Percentiles rank a stretch among this genome's conserved stretches.
These are phyloP conservation scores for Tylopilus intermedius DNA, from an alignment of 768 basidiomycete species.

Conservation along the genomic window DNA sequence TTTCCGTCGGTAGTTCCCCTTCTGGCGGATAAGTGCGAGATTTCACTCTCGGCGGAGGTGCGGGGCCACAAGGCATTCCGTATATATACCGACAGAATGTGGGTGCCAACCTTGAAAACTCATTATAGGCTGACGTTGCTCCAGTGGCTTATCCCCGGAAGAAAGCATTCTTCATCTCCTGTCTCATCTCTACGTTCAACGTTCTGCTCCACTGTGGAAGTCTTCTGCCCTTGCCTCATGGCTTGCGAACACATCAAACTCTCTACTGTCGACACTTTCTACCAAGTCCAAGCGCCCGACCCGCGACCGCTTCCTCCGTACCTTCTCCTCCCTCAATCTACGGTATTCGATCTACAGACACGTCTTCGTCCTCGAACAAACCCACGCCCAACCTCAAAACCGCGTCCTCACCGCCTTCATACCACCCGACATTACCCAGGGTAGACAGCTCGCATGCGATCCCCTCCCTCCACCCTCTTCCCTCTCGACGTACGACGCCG, in stretches of 20 bases:
- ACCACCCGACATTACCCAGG: conserved; percentile 49
- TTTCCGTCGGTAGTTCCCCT: conserved; percentile 83
- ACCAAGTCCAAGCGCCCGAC: conserved; percentile 32
- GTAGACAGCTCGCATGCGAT: conserved; percentile 70
- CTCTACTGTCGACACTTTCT: conserved; percentile 29
- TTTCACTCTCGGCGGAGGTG: conserved; percentile 52
- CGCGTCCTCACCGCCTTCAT: conserved; percentile 66
- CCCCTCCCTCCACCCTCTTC: conserved; percentile 72
- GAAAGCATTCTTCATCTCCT: conserved; percentile 66
- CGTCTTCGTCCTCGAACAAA: conserved; percentile 65
- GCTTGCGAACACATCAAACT: conserved; percentile 57
- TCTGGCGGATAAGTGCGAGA: conserved; percentile 82
- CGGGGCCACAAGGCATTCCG: conserved; percentile 60
- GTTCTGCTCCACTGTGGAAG: conserved; percentile 80
- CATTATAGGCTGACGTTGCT: conserved; percentile 7
- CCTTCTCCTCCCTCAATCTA: conserved; percentile 39
- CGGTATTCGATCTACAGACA: conserved; percentile 67
- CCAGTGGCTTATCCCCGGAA: conserved; percentile 34
- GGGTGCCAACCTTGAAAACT: conserved; percentile 15
- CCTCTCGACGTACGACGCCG: conserved; percentile 57
- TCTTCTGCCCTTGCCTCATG: conserved; percentile 56
- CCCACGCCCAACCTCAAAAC: conserved; percentile 36
- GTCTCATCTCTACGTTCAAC: conserved; percentile 82
- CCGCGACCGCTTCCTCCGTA: conserved; percentile 27
- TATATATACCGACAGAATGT: conserved; percentile 67